These are phyloP conservation scores for Podospora australis DNA, from an alignment of 495 filamentous ascomycete genomes.

Conservation along the genomic window DNA sequence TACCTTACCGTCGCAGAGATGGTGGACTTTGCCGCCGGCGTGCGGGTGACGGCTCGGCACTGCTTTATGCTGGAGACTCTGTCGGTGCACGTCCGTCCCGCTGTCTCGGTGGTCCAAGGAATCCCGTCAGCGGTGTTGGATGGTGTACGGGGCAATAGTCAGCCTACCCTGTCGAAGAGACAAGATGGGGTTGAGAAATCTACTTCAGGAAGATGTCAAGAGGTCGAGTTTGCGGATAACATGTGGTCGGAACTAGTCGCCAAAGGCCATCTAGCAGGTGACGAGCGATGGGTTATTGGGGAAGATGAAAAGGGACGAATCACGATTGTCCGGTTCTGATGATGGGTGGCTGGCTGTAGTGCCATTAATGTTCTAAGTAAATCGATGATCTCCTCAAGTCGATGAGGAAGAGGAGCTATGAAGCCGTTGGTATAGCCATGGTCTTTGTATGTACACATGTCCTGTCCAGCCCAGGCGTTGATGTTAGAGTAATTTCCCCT, in stretches of 20 bases:
- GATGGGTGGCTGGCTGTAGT: neutral
- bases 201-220: too few relatives aligned
- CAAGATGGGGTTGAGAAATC: too few relatives aligned
- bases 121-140: too few relatives aligned
- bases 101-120: conserved; percentile 22
- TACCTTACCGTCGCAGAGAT: conserved; percentile 52
- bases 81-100: conserved; percentile 23
- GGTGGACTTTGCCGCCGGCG: conserved; percentile 44
- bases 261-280: conserved; percentile 53
- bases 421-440: too few relatives aligned
- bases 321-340: conserved; percentile 49
- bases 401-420: too few relatives aligned
- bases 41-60: conserved; percentile 51
- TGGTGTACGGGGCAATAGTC: too few relatives aligned
- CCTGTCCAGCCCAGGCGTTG: too few relatives aligned
- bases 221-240: conserved; percentile 37
- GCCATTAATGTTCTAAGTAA: too few relatives aligned
- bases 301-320: conserved; percentile 48
- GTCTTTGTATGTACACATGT: too few relatives aligned
- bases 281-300: conserved; percentile 58
- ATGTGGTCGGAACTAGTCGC: conserved; percentile 47
- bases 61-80: conserved; percentile 42
- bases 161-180: too few relatives aligned
- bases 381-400: too few relatives aligned
- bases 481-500: too few relatives aligned